Conservation (phyloP, 2,329 filamentous ascomycete species). For the Phaeoacremonium minimum region DNA sequence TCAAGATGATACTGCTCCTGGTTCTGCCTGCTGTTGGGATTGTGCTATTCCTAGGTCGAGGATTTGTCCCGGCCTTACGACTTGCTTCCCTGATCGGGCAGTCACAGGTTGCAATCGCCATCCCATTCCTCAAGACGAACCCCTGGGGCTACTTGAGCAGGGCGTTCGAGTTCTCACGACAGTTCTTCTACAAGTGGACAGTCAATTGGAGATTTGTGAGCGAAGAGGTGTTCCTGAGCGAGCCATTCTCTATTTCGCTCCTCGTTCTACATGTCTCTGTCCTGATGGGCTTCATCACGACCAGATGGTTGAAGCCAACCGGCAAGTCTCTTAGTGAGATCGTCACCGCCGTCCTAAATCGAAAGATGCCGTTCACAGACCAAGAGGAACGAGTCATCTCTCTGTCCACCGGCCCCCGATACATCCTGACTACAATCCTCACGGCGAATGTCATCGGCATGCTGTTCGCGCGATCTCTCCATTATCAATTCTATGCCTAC, state of each 20-base stretch:
- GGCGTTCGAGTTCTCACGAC: constrained; percentile 86
- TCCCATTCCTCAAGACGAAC: constrained; percentile 67
- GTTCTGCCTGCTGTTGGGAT: constrained; percentile 76
- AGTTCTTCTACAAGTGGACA: constrained; percentile 97
- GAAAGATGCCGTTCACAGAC: constrained; percentile 38
- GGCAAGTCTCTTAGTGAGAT: constrained; percentile 54
- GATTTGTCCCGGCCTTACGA: constrained; percentile 60
- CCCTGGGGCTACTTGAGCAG: constrained; percentile 68
- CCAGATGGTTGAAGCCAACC: constrained; percentile 69
- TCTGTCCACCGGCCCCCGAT: constrained; percentile 61
- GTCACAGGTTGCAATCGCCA: constrained; percentile 64
- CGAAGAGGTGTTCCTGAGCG: constrained; percentile 71
- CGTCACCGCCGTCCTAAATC: constrained; percentile 34
- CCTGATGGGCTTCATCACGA: constrained; percentile 61
- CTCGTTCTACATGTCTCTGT: constrained; percentile 61
- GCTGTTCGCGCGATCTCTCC: constrained; percentile 80
- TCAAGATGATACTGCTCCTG: constrained; percentile 91
- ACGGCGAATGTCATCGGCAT: constrained; percentile 75
- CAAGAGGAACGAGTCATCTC: constrained; percentile 54
- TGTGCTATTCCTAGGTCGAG: constrained; percentile 69
- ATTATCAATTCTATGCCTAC: constrained; percentile 95
- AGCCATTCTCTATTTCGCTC: constrained; percentile 62
- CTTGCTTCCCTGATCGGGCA: constrained; percentile 70
- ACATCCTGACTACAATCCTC: constrained; percentile 72
- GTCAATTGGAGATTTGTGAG: constrained; percentile 98